phyloP scores from a whole-genome alignment of 768 basidiomycete genomes.

The Dendrothele bispora region DNA sequence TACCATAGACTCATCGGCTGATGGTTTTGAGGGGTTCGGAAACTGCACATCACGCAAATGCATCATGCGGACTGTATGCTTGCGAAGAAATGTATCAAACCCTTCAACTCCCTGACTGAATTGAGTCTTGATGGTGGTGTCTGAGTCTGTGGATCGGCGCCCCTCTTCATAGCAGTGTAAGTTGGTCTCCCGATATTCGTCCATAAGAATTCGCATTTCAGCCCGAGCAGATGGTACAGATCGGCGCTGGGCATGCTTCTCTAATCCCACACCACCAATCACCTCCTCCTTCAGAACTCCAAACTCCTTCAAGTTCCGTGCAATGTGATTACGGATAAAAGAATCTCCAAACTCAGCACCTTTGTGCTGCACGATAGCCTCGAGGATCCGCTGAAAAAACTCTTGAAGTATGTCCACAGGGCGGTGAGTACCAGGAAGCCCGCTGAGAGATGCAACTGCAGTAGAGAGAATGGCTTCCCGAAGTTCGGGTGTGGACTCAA shows the following conservation, averaged over 20 bases:
- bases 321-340: constrained; percentile 16
- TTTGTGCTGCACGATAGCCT: constrained; percentile 12
- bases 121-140: no score
- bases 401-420: constrained; percentile 21
- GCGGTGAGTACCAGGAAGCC: constrained; percentile 9
- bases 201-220: constrained; percentile 11
- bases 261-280: constrained; percentile 7
- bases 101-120: no score
- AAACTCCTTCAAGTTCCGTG: constrained; percentile 18
- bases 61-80: no score
- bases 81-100: no score
- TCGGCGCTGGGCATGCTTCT: constrained; percentile 40
- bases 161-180: constrained; percentile 60
- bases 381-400: constrained; percentile 18
- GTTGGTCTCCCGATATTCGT: constrained; percentile 53
- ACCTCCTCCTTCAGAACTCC: constrained; percentile 13
- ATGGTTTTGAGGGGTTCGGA: no score
- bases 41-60: no score
- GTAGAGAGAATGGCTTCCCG: constrained; percentile 7
- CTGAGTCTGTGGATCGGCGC: no score
- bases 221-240: background rate
- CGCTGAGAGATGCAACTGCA: constrained; percentile 12
- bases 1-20: no score
- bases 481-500: constrained; percentile 15
- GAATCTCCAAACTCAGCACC: constrained; percentile 13